Conservation (phyloP, 192 early-diverging fungal species). For the Borealophlyctis nickersoniae region DNA sequence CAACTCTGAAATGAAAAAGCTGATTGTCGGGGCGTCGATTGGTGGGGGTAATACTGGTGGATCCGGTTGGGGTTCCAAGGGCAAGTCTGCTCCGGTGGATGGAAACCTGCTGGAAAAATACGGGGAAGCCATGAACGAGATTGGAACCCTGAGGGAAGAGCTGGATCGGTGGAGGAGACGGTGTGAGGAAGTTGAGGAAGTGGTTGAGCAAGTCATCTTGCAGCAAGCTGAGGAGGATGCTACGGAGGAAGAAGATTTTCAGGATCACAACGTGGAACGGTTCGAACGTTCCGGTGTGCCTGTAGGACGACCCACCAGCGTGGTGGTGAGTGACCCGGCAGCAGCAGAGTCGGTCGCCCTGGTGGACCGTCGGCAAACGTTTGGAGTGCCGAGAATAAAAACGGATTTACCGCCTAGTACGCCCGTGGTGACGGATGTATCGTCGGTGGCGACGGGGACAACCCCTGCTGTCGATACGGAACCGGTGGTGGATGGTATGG, state of each 20-base stretch:
- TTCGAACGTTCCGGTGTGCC: too few species aligned
- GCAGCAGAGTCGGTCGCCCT: too few species aligned
- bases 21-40: constrained; percentile 3
- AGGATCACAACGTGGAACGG: background rate
- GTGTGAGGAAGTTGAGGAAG: constrained; percentile 28
- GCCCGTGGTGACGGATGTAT: background rate
- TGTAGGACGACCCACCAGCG: too few species aligned
- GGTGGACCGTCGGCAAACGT: background rate
- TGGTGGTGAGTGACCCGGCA: too few species aligned
- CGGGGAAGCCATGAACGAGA: constrained; percentile 1
- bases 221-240: background rate
- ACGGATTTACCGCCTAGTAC: background rate
- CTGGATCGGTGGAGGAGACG: constrained; percentile 9
- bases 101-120: background rate
- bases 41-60: background rate
- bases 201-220: constrained; percentile 9
- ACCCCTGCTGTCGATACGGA: background rate
- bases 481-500: background rate
- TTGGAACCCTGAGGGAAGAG: constrained; percentile 13
- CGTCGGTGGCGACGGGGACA: background rate
- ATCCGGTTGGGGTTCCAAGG: background rate
- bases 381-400: background rate
- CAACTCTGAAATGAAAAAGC: constrained; percentile 5
- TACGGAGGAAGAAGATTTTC: background rate
- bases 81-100: too few species aligned